These are phyloP conservation scores for Hyphodiscus sp. DNA, from an alignment of 2,329 filamentous ascomycete species.

Conservation along the genomic window DNA sequence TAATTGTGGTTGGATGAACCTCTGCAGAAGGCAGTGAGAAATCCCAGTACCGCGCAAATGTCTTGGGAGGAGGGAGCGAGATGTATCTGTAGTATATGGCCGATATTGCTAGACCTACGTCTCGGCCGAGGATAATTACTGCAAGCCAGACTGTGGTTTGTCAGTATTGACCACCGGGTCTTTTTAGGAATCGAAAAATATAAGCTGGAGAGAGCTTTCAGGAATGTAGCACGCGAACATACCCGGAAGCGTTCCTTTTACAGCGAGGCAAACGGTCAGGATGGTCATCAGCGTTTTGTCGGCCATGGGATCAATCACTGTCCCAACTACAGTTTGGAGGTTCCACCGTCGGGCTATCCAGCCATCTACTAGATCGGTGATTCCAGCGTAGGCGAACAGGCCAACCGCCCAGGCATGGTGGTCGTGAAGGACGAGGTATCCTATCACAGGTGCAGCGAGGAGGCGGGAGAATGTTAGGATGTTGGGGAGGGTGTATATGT, in stretches of 20 bases:
- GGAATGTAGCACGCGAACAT: slow-evolving; percentile 29
- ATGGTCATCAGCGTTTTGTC: slow-evolving; percentile 97
- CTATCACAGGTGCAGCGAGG: slow-evolving; percentile 73
- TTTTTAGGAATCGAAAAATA: not conserved
- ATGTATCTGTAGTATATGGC: slow-evolving; percentile 97
- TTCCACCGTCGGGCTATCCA: slow-evolving; percentile 88
- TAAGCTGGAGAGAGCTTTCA: not conserved
- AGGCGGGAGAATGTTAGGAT: slow-evolving; percentile 84
- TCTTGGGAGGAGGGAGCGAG: slow-evolving; percentile 87
- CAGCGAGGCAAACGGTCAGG: slow-evolving; percentile 74
- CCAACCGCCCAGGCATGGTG: slow-evolving; percentile 71
- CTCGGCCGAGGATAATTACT: slow-evolving; percentile 82
- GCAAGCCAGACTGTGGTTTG: slow-evolving; percentile 67
- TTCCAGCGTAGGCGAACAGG: slow-evolving; percentile 85
- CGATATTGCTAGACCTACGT: slow-evolving; percentile 73
- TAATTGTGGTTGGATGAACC: slow-evolving; percentile 75
- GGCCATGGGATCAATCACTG: slow-evolving; percentile 92
- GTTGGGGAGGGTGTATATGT: slow-evolving; percentile 97
- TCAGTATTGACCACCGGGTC: not conserved
- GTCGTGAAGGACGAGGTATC: slow-evolving; percentile 82
- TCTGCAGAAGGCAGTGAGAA: slow-evolving; percentile 86
- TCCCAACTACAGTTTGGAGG: slow-evolving; percentile 87
- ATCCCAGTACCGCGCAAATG: slow-evolving; percentile 90
- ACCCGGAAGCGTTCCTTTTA: slow-evolving; percentile 77
- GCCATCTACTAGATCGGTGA: slow-evolving; percentile 89